A percentile compares a stretch with the other conserved stretches of the same genome.
Conservation (phyloP, 2,329 filamentous ascomycete genomes). For the Bipolaris gigantea region DNA sequence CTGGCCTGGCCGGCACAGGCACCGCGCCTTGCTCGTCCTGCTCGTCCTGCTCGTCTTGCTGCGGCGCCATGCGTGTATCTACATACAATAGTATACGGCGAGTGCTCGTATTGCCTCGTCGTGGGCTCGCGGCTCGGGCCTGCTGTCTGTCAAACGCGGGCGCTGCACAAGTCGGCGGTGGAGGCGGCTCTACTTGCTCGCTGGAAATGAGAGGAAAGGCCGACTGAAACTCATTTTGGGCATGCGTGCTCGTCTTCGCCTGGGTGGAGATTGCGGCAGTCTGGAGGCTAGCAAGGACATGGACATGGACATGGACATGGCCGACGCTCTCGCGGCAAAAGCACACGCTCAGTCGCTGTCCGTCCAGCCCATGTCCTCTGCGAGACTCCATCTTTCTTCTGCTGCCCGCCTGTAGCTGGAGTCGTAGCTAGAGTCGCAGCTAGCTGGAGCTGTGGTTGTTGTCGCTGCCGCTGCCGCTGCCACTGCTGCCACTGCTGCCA, state of each 20-base stretch:
- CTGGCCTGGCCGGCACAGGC: background rate
- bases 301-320: constrained; percentile 2
- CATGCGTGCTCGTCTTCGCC: constrained; percentile 1
- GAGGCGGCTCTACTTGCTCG: constrained; percentile 5
- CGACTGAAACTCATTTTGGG: constrained; percentile 11
- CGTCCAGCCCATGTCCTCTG: background rate
- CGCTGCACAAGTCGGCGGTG: constrained; percentile 12
- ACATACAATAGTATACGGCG: no score
- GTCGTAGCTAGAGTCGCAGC: no score
- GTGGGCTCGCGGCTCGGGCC: background rate
- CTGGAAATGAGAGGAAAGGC: constrained; percentile 14
- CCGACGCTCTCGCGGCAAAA: constrained; percentile 4
- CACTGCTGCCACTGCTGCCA: background rate
- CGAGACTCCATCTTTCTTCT: background rate
- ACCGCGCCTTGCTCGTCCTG: background rate
- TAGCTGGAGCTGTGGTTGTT: background rate
- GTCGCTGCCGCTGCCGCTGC: background rate
- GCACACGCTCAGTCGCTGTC: background rate
- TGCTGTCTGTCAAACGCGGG: constrained; percentile 10
- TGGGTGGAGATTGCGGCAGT: constrained; percentile 7
- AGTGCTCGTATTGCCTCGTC: background rate
- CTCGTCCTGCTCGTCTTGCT: background rate
- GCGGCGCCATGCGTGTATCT: background rate
- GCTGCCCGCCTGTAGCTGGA: background rate
- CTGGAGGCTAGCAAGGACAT: constrained; percentile 6